phyloP scores from a whole-genome alignment of 106 monocot genomes.

The Posidonia australis region DNA sequence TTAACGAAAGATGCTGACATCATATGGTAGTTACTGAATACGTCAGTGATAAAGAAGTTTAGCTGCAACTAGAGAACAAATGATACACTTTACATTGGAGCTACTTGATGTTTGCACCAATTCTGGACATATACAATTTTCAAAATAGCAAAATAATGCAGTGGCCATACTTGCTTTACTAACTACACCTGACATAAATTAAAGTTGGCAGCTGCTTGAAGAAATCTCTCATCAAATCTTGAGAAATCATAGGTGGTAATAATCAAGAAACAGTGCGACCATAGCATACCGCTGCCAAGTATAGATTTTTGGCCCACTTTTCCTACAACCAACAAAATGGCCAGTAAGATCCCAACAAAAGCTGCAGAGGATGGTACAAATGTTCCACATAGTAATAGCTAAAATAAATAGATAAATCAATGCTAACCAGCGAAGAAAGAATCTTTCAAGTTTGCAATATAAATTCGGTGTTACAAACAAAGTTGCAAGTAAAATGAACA shows the following conservation, averaged over 20 bases:
- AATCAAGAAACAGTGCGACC: slow-evolving; percentile 17
- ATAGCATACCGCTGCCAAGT: slow-evolving; percentile 14
- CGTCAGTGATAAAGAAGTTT: too few species aligned
- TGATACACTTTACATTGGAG: not conserved
- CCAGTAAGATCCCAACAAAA: not conserved
- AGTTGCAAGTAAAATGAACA: too few species aligned
- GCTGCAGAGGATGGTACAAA: too few species aligned
- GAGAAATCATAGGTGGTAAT: not conserved
- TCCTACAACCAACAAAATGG: slow-evolving; percentile 5
- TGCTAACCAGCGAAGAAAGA: too few species aligned
- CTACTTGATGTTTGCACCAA: not conserved
- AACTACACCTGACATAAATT: not conserved
- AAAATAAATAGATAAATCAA: too few species aligned
- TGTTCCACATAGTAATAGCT: too few species aligned
- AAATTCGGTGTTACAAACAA: too few species aligned
- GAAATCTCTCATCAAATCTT: not conserved
- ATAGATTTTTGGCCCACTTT: slow-evolving; percentile 17
- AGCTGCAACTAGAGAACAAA: too few species aligned
- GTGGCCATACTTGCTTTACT: not conserved
- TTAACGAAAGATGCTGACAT: too few species aligned
- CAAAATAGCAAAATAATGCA: not conserved
- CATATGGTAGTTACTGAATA: too few species aligned
- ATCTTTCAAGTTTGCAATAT: too few species aligned
- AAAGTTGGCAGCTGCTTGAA: not conserved
- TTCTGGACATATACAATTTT: not conserved